A percentile compares a stretch with the other conserved stretches of the same genome.
Conservation (phyloP, 2,329 filamentous ascomycete genomes). For the Trichoderma sp. region DNA sequence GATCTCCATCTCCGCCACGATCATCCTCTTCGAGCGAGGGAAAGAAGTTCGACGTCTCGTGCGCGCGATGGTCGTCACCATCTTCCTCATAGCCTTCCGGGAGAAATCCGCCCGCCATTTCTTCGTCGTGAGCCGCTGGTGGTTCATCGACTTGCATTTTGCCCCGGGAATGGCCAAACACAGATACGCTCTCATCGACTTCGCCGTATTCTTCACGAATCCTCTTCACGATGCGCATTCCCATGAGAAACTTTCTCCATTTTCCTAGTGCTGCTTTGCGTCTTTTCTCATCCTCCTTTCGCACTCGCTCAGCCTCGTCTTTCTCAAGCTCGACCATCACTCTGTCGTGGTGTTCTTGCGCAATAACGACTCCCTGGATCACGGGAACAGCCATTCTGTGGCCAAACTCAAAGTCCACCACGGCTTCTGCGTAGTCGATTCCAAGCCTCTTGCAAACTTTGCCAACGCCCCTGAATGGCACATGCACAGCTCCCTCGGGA, state of each 20-base stretch:
- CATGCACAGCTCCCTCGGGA: constrained; percentile 77
- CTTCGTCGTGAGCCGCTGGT: constrained; percentile 44
- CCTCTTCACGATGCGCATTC: constrained; percentile 77
- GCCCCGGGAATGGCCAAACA: constrained; percentile 53
- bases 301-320: constrained; percentile 71
- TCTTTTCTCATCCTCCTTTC: constrained; percentile 82
- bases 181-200: constrained; percentile 53
- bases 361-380: constrained; percentile 86
- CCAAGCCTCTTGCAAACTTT: constrained; percentile 80
- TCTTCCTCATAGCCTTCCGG: constrained; percentile 56
- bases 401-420: constrained; percentile 95
- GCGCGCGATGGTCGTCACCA: constrained; percentile 35
- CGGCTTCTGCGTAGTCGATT: constrained; percentile 90
- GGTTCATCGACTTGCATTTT: constrained; percentile 25
- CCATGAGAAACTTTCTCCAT: constrained; percentile 88
- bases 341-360: constrained; percentile 72
- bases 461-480: constrained; percentile 75
- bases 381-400: constrained; percentile 92
- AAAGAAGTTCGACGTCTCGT: constrained; percentile 51
- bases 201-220: constrained; percentile 76
- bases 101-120: constrained; percentile 63
- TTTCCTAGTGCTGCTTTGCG: constrained; percentile 70
- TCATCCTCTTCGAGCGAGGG: constrained; percentile 48
- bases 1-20: constrained; percentile 37
- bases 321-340: constrained; percentile 78